Conservation (phyloP, 306 rosid species). For the Ochetophila trinervis region DNA sequence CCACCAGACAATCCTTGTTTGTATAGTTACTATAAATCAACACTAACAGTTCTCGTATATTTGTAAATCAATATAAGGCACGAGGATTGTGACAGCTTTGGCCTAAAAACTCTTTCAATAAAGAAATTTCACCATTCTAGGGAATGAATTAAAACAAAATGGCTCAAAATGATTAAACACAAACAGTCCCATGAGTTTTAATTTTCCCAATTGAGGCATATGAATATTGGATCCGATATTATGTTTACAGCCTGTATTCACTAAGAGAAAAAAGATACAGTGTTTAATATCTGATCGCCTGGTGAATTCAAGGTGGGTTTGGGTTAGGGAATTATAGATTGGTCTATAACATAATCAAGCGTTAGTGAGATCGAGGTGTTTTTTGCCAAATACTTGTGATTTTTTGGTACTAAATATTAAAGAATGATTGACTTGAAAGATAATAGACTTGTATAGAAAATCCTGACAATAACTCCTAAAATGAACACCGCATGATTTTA, state of each 20-base stretch:
- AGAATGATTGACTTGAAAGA: neutral
- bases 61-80: neutral
- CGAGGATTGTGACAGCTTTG: neutral
- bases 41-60: neutral
- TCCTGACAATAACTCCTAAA: neutral
- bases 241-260: constrained; percentile 5
- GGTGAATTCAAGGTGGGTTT: constrained; percentile 3
- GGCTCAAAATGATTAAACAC: neutral
- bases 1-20: neutral
- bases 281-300: neutral
- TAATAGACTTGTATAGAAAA: neutral
- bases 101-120: neutral
- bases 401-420: no score
- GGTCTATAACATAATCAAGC: no score
- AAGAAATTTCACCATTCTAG: constrained; percentile 10
- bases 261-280: neutral
- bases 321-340: neutral
- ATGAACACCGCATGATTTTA: constrained; percentile 2
- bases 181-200: neutral
- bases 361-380: no score
- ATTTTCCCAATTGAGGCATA: neutral
- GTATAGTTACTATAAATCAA: neutral
- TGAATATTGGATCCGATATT: neutral
- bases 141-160: constrained; percentile 9
- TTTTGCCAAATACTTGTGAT: neutral